These are phyloP conservation scores for Usnea hakonensis DNA, from an alignment of 495 filamentous ascomycete genomes.

Conservation along the genomic window DNA sequence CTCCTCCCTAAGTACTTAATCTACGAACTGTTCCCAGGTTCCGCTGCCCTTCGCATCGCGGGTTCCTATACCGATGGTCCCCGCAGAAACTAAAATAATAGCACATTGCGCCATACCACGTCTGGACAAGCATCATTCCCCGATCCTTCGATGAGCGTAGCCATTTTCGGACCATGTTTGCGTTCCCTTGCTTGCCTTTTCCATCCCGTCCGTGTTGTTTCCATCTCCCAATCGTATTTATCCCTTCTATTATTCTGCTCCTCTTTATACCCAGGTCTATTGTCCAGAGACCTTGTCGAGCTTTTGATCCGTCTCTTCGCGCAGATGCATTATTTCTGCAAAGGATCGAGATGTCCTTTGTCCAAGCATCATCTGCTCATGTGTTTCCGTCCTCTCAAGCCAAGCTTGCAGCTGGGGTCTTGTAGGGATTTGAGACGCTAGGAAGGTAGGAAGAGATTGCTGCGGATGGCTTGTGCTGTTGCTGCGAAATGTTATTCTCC, in stretches of 20 bases:
- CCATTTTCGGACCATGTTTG: no score
- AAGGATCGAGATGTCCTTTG: background rate
- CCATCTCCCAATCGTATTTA: background rate
- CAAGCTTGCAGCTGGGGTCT: slow-evolving; percentile 6
- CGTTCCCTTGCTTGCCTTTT: no score
- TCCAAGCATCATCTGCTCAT: background rate
- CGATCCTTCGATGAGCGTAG: no score
- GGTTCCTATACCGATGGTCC: no score
- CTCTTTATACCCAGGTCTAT: background rate
- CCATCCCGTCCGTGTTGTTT: no score
- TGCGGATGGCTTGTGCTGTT: background rate
- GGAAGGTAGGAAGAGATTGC: background rate
- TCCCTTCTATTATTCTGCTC: background rate
- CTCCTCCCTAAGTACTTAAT: no score
- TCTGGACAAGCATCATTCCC: no score
- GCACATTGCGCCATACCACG: no score
- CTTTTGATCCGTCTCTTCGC: background rate
- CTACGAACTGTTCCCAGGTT: no score
- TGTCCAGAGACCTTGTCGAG: background rate
- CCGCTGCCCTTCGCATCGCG: no score
- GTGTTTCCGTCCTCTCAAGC: slow-evolving; percentile 8
- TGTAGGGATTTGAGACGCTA: background rate
- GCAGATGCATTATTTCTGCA: background rate
- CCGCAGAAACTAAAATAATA: no score
- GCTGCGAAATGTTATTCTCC: background rate